These are phyloP conservation scores for Saccharomycopsis fodiens DNA, from an alignment of 805 yeast species.

Conservation along the genomic window DNA sequence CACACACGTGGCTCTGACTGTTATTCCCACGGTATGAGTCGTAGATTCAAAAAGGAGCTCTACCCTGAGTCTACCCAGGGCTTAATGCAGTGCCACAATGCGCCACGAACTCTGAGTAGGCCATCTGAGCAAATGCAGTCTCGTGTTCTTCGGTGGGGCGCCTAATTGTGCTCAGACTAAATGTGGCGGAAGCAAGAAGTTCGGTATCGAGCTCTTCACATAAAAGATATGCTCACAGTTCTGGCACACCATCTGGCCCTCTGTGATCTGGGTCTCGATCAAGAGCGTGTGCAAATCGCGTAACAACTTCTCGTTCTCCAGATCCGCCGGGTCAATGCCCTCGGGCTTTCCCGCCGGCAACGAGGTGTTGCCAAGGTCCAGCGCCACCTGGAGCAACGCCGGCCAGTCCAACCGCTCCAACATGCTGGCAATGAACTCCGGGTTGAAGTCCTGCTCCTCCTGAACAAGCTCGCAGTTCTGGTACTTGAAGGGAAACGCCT, in stretches of 20 bases:
- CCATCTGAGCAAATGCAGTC: no score
- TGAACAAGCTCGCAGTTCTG: conserved; percentile 60
- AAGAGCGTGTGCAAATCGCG: conserved; percentile 71
- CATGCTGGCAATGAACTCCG: conserved; percentile 70
- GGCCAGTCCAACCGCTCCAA: conserved; percentile 83
- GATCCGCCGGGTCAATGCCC: conserved; percentile 38
- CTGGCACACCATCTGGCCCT: conserved; percentile 84
- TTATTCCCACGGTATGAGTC: no score
- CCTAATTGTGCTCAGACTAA: conserved; percentile 43
- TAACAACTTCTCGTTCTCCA: conserved; percentile 43
- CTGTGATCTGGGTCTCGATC: conserved; percentile 76
- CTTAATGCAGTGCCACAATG: no score
- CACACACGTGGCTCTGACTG: no score
- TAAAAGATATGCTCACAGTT: conserved; percentile 83
- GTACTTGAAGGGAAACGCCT: conserved; percentile 75
- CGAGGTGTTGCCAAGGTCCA: conserved; percentile 59
- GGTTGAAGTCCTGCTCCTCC: conserved; percentile 74
- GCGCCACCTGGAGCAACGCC: conserved; percentile 72
- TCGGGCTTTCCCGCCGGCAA: conserved; percentile 58
- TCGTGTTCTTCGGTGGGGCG: no score
- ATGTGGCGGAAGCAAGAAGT: conserved; percentile 91
- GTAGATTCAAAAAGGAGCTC: no score
- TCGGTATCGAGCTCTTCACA: conserved; percentile 90
- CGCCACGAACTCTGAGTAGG: no score
- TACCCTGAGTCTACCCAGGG: no score